phyloP scores from a whole-genome alignment of 2,329 filamentous ascomycete genomes.

The Helotiales sp. region DNA sequence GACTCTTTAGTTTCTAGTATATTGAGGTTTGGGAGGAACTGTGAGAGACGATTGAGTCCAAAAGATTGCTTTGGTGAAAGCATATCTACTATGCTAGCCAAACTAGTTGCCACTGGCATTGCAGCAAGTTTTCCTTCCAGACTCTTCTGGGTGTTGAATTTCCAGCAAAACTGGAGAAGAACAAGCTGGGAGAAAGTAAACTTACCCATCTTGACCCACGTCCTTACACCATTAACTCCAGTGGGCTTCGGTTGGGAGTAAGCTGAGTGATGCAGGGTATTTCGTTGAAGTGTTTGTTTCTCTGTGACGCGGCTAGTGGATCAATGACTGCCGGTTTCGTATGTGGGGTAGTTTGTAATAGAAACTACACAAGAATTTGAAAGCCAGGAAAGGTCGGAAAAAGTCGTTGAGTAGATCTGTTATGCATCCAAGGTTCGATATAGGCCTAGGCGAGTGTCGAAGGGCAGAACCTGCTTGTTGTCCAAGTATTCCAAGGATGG shows the following conservation, averaged over 20 bases:
- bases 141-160: neutral
- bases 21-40: conserved; percentile 16
- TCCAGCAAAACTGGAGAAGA: neutral
- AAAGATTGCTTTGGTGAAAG: conserved; percentile 6
- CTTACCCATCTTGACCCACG: neutral
- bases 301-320: neutral
- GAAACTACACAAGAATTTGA: neutral
- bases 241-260: neutral
- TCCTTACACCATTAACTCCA: neutral
- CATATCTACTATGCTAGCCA: neutral
- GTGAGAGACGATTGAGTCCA: conserved; percentile 16
- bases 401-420: neutral
- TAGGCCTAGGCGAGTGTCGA: neutral
- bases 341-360: neutral
- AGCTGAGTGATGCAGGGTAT: neutral
- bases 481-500: neutral
- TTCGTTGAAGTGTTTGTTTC: neutral
- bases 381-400: neutral
- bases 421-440: neutral
- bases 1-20: conserved; percentile 15
- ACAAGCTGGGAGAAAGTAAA: neutral
- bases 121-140: neutral
- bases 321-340: neutral
- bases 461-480: neutral
- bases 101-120: neutral